Conservation (phyloP, 768 basidiomycete genomes). For the Lactarius hengduanensis region DNA sequence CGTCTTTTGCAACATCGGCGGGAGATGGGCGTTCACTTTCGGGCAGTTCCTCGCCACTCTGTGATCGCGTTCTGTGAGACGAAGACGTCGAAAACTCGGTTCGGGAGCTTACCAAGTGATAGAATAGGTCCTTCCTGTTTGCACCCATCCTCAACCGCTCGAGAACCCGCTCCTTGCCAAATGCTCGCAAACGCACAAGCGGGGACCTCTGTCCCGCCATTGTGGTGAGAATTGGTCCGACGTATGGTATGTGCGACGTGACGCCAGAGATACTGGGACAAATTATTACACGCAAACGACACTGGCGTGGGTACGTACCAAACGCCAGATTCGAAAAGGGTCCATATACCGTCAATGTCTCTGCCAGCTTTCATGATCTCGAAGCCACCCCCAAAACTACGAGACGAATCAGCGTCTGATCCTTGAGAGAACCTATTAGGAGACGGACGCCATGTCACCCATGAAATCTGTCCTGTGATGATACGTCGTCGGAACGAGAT, state of each 20-base stretch:
- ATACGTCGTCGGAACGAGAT: background rate
- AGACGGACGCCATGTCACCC: conserved; percentile 42
- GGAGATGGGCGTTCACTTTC: background rate
- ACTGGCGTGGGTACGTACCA: background rate
- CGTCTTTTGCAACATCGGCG: background rate
- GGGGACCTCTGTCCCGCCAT: background rate
- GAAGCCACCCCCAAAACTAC: background rate
- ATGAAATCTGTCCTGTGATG: conserved; percentile 43
- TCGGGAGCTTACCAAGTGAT: conserved; percentile 36
- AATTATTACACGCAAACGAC: background rate
- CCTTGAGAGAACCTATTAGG: background rate
- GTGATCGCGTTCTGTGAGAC: background rate
- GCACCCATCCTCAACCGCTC: conserved; percentile 2
- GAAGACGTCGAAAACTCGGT: background rate
- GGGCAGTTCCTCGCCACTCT: conserved; percentile 6
- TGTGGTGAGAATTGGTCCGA: background rate
- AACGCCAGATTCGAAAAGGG: background rate
- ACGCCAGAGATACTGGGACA: background rate
- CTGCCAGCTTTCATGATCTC: background rate
- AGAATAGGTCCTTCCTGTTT: conserved; percentile 38
- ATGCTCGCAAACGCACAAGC: background rate
- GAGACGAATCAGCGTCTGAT: background rate
- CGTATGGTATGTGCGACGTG: background rate
- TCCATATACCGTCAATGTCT: background rate
- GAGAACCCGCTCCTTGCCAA: background rate